Conservation (phyloP, 2,329 filamentous ascomycete genomes). For the Curvularia verruculosa region DNA sequence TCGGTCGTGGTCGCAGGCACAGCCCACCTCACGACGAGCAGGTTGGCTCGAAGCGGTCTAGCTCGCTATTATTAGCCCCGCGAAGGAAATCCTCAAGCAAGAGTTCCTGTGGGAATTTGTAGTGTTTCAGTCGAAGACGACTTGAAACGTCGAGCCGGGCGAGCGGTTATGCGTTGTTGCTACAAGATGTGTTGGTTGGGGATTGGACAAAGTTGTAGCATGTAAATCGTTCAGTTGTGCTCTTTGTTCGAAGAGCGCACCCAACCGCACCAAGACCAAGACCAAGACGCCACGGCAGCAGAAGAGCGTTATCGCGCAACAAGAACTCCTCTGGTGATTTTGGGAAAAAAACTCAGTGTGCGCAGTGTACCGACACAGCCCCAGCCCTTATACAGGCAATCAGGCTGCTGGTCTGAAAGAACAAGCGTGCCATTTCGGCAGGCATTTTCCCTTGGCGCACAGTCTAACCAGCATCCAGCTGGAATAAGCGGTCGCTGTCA, state of each 20-base stretch:
- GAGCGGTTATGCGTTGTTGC: conserved; percentile 21
- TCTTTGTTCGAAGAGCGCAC: background rate
- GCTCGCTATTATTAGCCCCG: conserved; percentile 17
- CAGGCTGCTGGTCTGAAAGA: conserved; percentile 3
- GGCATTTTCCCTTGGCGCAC: conserved; percentile 9
- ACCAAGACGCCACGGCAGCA: conserved; percentile 1
- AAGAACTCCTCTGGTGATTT: background rate
- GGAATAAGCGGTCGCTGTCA: conserved; percentile 10
- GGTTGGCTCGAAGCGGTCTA: conserved; percentile 19
- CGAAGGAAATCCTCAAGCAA: conserved; percentile 11
- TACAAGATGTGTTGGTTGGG: conserved; percentile 10
- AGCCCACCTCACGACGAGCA: conserved; percentile 24
- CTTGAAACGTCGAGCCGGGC: conserved; percentile 27
- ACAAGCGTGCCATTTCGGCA: conserved; percentile 7
- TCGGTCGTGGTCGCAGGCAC: conserved; percentile 12
- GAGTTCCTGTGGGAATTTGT: conserved; percentile 22
- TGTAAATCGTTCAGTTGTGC: no score
- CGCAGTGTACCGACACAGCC: conserved; percentile 13
- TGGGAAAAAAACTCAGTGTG: conserved; percentile 6
- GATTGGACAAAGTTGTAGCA: background rate
- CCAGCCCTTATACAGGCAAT: conserved; percentile 20
- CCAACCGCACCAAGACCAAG: background rate
- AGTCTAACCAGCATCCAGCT: conserved; percentile 11
- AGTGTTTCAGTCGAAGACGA: conserved; percentile 29
- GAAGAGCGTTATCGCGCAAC: conserved; percentile 11